Base-by-base conservation (phyloP, 2,329 filamentous ascomycete species). In the Aphanoascus verrucosus region DNA sequence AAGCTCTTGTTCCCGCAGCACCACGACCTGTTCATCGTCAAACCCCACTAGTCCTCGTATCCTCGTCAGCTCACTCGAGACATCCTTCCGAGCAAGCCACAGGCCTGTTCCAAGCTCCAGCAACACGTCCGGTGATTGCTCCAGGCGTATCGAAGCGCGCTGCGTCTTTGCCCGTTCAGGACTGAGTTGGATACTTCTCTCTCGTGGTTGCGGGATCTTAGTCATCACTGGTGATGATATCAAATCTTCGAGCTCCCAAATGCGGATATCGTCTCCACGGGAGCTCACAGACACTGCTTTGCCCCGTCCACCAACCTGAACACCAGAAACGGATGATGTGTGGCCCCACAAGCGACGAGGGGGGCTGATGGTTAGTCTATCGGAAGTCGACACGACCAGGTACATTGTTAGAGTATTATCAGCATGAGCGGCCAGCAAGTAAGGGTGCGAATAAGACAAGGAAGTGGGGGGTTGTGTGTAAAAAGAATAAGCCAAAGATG, bases 261-360 rank as follows among this genome's bases (percentile, higher is more conserved):
- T 82, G 5, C 89, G 81, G 57, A 88, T 81, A 65, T 88, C 85
- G 54, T 85, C 83, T 28, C 88, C 89, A n/a, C 81, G 76, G 17
- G 78, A 77, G 68, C 86, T 93, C 49, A 95, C 84, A n/a, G 88
- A 94, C 3, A 96, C 86, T 0, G 89, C 90, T 67, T 90, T 94
- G 15, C 89, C 89, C 37, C 86, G 81, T 43, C 85, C 81, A 15
- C 86, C 90, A 52, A 95, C 87, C 62, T 94, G 84, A 6, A 87
- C 88, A 32, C 87, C 84, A 47, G 86, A 88, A 34, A 96, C 88
- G 2, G 86, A 87, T 1, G 89, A 94, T 0, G 90, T 95, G 64
- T 95, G 90, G 6, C 90, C 90, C 86, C 88, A 95, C 5, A 96
- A 78, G 28, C 88, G 79, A 58, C 83, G 84, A 0, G 86, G 87